Evolutionary conservation across 208 protist genomes (phyloP), one percentile per base, ranked within the genome.

Genomic region (Paratrypanosoma confusum): DNA sequence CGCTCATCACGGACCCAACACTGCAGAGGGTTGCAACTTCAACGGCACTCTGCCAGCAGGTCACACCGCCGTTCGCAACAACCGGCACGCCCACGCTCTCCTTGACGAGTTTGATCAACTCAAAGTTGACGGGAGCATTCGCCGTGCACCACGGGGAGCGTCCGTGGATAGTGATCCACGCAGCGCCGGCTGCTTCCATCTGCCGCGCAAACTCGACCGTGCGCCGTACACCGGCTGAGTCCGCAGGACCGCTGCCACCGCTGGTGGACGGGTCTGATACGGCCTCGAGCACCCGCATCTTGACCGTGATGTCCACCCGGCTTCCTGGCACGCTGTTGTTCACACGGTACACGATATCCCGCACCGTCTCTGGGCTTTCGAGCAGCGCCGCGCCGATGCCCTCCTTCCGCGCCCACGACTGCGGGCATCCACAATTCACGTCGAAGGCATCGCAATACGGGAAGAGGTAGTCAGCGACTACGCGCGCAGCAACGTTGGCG

Each of bases 371-470:
- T 16, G 83, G 85, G 38, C 71, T 54, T 22, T 63, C 53, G 10
- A 95, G 57, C 27, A 96, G 67, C 3, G 61, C 57, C 3, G 79
- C 39, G 1, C 90, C 85, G 14, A 90, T 40, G 11, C 78, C 72
- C 17, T 87, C 81, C 29, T 77, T 54, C 43, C 93, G 89, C 2
- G 77, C 86, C 78, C 82, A 94, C 13, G 61, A 52, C 65, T 96
- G 91, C 32, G 91, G 91, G 44, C 91, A 96, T 5, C 90, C 90
- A 49, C 85, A 95, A 67, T 96, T 95, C 36, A 95, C 32, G 54
- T 95, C 85, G 29, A 96, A 56, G 8, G 70, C 90, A 50, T 91
- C 86, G 44, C 65, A 82, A 41, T 78, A 91, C 3, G 68, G 69
- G 6, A 53, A 55, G 27, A 91, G 45, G 3, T 78, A 37, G 11